Evolutionary conservation across 148 eudicot genomes (phyloP).

Genomic region (Polygonum maritimum): DNA sequence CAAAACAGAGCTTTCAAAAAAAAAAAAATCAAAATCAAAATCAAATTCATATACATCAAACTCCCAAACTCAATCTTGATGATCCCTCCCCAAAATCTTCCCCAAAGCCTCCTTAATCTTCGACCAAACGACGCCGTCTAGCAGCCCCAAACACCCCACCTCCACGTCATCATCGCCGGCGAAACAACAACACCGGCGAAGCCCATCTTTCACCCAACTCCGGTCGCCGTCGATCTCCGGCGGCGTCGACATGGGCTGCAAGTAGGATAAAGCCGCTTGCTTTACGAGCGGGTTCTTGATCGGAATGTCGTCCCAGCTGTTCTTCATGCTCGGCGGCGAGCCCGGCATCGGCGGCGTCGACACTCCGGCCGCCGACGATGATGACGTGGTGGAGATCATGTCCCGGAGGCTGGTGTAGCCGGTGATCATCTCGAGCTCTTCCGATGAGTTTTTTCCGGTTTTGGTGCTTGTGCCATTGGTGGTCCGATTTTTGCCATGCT

Average conservation of each 20-base stretch:
- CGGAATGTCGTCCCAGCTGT: not conserved
- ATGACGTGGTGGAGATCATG: not conserved
- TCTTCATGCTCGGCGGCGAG: not conserved
- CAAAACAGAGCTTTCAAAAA: not conserved
- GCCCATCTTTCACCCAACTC: not conserved
- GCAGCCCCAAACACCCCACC: not conserved
- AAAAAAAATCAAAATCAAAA: no score
- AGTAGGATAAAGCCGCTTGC: not conserved
- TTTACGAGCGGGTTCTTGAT: not conserved
- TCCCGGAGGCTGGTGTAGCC: not conserved
- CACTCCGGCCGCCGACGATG: not conserved
- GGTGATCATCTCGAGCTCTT: not conserved
- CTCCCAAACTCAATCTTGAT: not conserved
- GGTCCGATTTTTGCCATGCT: not conserved
- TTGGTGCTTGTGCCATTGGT: not conserved
- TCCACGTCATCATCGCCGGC: constrained; percentile 1
- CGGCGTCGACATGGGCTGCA: not conserved
- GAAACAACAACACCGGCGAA: not conserved
- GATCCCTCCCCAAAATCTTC: not conserved
- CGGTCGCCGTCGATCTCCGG: not conserved
- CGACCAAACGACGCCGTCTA: not conserved
- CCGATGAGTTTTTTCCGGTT: not conserved
- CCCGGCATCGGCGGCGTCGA: not conserved
- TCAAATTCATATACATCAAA: not conserved
- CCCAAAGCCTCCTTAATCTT: not conserved